phyloP scores from a whole-genome alignment of 2,329 filamentous ascomycete species.

The Teratosphaeria gauchensis region DNA sequence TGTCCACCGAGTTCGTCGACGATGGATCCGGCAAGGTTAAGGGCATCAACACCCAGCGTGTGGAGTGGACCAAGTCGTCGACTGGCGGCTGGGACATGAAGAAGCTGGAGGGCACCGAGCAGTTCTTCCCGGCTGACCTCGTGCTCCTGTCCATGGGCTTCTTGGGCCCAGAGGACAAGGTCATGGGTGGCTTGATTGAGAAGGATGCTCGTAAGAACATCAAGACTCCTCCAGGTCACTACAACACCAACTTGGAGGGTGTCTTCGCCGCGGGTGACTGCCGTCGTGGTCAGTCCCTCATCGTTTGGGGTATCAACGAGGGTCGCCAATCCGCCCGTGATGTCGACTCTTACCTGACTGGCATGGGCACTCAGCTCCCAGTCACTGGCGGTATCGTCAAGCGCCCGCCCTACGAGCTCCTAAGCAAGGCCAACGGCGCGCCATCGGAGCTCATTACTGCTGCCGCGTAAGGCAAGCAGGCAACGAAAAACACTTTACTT shows the following conservation, averaged over 20 bases:
- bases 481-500: background rate
- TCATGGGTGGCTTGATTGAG: conserved; percentile 80
- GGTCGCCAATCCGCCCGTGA: conserved; percentile 87
- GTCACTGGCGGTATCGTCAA: conserved; percentile 91
- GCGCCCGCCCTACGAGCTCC: conserved; percentile 63
- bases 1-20: conserved; percentile 93
- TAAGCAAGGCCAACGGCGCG: conserved; percentile 35
- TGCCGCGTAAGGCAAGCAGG: conserved; percentile 10
- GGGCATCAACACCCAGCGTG: conserved; percentile 90
- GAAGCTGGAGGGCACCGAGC: conserved; percentile 82
- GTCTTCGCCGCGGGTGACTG: conserved; percentile 94
- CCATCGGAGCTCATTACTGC: conserved; percentile 28
- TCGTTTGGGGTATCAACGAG: conserved; percentile 98
- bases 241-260: conserved; percentile 77
- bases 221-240: conserved; percentile 82
- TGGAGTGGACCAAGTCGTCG: conserved; percentile 88
- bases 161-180: conserved; percentile 81
- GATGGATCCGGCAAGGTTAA: conserved; percentile 81
- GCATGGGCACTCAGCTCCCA: conserved; percentile 64
- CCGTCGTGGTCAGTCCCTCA: conserved; percentile 85
- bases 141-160: conserved; percentile 96
- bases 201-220: conserved; percentile 91
- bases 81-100: conserved; percentile 98
- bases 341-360: conserved; percentile 78
- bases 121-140: conserved; percentile 93